phyloP scores from a whole-genome alignment of 169 alveolate genomes.

The Haemoproteus tartakovskyi region DNA sequence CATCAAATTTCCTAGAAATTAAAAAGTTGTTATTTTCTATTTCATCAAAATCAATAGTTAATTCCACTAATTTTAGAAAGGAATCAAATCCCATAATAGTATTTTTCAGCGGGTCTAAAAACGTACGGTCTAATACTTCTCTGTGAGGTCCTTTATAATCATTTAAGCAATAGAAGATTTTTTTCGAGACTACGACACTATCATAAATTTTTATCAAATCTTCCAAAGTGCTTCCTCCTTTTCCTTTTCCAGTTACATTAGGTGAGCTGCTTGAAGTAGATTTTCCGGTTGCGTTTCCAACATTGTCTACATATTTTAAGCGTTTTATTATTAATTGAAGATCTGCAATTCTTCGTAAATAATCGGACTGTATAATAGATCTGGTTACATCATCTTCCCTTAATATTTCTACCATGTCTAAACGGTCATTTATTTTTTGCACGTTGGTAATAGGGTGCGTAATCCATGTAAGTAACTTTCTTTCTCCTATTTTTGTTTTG shows the following conservation, averaged over 20 bases:
- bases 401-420: constrained; percentile 92
- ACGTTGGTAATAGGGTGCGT: constrained; percentile 92
- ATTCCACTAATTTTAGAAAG: constrained; percentile 86
- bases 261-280: background rate
- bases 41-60: constrained; percentile 89
- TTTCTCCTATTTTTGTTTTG: constrained; percentile 91
- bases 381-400: constrained; percentile 67
- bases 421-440: constrained; percentile 87
- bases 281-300: background rate
- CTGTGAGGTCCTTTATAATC: constrained; percentile 71
- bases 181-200: constrained; percentile 38
- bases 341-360: constrained; percentile 82
- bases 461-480: constrained; percentile 91
- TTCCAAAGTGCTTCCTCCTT: constrained; percentile 47
- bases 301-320: constrained; percentile 67
- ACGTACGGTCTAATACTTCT: constrained; percentile 60
- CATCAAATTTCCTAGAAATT: constrained; percentile 83
- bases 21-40: constrained; percentile 86
- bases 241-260: background rate
- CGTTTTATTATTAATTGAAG: constrained; percentile 70
- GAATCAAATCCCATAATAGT: constrained; percentile 79
- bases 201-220: constrained; percentile 70
- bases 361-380: constrained; percentile 73
- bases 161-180: constrained; percentile 56
- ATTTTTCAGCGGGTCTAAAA: constrained; percentile 77